These are phyloP conservation scores for Aquilaria malaccensis DNA, from an alignment of 345 rosid species.

Conservation along the genomic window DNA sequence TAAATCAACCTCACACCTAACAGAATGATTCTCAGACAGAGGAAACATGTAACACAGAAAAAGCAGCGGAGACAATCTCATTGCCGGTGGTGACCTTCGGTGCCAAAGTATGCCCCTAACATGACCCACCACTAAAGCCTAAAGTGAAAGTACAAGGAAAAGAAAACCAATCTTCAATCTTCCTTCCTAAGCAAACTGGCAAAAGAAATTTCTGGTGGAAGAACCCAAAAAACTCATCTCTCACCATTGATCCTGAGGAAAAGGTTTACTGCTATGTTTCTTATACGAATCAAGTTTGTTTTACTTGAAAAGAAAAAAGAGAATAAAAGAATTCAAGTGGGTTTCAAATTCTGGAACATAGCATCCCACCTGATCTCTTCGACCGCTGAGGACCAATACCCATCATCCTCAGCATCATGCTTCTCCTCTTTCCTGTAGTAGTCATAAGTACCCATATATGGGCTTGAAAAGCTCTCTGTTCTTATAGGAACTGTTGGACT, in stretches of 20 bases:
- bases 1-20: constrained; percentile 12
- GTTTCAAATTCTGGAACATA: constrained; percentile 89
- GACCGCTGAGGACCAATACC: constrained; percentile 43
- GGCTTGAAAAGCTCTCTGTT: constrained; percentile 42
- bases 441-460: constrained; percentile 29
- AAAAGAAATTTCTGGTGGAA: constrained; percentile 35
- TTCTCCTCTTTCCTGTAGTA: constrained; percentile 34
- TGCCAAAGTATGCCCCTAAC: constrained; percentile 16
- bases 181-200: background rate
- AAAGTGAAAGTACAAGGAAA: no score
- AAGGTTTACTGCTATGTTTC: background rate
- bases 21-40: constrained; percentile 12
- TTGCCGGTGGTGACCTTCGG: constrained; percentile 24
- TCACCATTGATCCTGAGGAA: constrained; percentile 31
- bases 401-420: constrained; percentile 21
- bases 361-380: constrained; percentile 87
- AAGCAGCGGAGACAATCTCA: constrained; percentile 31
- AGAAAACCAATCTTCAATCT: constrained; percentile 1
- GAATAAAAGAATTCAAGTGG: constrained; percentile 40
- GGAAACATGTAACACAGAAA: constrained; percentile 9
- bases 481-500: constrained; percentile 27
- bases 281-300: background rate
- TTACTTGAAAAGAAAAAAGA: background rate
- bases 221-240: constrained; percentile 56
- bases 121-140: constrained; percentile 26